Conservation (phyloP, 1,139 yeast species). For the Pichia norvegensis region DNA sequence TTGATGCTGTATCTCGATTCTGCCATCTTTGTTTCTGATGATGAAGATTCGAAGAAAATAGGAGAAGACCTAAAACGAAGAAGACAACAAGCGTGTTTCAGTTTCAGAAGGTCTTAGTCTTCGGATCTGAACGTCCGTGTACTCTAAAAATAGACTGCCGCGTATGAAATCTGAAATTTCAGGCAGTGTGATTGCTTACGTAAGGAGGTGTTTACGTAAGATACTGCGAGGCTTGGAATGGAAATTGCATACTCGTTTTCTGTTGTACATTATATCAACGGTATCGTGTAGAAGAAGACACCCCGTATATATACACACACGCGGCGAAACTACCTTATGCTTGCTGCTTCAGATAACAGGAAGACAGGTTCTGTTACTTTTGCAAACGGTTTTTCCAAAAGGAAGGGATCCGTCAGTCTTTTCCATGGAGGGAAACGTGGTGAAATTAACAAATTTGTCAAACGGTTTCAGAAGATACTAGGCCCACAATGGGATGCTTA, state of each 20-base stretch:
- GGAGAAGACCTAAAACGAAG: background rate
- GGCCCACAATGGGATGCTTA: conserved; percentile 84
- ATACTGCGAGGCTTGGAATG: no score
- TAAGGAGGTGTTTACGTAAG: no score
- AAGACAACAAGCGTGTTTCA: background rate
- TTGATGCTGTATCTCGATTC: conserved; percentile 45
- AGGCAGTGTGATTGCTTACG: no score
- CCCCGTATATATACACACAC: background rate
- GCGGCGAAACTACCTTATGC: background rate
- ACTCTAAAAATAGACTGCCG: background rate
- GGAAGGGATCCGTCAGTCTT: background rate
- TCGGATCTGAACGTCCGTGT: background rate
- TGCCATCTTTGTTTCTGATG: conserved; percentile 27
- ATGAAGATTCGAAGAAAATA: background rate
- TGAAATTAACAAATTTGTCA: conserved; percentile 66
- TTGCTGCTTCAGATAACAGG: background rate
- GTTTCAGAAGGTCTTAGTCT: background rate
- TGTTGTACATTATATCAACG: no score
- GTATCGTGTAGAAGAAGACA: background rate
- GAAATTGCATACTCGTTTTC: no score
- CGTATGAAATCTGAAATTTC: no score
- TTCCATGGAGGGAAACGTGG: conserved; percentile 36
- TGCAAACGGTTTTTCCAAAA: background rate
- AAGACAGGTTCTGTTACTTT: background rate
- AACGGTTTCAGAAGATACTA: conserved; percentile 60